Percentiles rank a stretch among this genome's conserved stretches.
Conservation (phyloP, 208 protist species). For the Acanthamoeba lenticulata region DNA sequence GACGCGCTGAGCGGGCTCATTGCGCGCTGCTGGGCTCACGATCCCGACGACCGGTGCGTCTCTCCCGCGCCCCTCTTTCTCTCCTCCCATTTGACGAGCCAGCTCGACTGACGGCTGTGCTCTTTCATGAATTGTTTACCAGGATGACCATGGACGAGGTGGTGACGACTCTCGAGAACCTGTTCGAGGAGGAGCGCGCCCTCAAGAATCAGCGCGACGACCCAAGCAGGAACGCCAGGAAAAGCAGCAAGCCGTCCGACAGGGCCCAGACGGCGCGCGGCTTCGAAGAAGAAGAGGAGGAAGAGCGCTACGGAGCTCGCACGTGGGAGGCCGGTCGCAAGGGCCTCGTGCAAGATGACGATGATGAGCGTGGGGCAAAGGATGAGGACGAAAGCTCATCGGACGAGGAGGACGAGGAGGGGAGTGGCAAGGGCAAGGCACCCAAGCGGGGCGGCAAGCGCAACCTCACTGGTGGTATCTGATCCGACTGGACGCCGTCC, state of each 20-base stretch:
- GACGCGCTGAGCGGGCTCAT: neutral
- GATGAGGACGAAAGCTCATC: neutral
- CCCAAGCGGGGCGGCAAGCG: neutral
- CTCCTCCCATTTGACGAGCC: too few relatives aligned
- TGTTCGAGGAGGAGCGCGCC: conserved; percentile 57
- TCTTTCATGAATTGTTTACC: too few relatives aligned
- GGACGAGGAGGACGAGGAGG: neutral
- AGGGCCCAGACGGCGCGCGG: neutral
- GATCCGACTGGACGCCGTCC: too few relatives aligned
- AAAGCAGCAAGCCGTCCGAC: neutral
- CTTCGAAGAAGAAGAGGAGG: neutral
- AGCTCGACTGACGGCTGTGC: too few relatives aligned
- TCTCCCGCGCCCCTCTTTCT: too few relatives aligned
- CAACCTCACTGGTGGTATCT: neutral
- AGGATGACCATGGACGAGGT: too few relatives aligned
- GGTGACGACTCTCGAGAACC: conserved; percentile 25
- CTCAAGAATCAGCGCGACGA: neutral
- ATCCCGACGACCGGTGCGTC: neutral
- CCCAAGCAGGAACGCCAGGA: neutral
- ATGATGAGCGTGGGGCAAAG: too few relatives aligned
- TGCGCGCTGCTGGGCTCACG: neutral
- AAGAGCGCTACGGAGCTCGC: neutral
- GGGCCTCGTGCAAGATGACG: neutral
- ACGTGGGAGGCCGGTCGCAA: conserved; percentile 14
- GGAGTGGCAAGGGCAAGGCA: neutral